Percentiles rank a stretch among this genome's conserved stretches.
These are phyloP conservation scores for Venturia nashicola DNA, from an alignment of 2,329 filamentous ascomycete species.

Conservation along the genomic window DNA sequence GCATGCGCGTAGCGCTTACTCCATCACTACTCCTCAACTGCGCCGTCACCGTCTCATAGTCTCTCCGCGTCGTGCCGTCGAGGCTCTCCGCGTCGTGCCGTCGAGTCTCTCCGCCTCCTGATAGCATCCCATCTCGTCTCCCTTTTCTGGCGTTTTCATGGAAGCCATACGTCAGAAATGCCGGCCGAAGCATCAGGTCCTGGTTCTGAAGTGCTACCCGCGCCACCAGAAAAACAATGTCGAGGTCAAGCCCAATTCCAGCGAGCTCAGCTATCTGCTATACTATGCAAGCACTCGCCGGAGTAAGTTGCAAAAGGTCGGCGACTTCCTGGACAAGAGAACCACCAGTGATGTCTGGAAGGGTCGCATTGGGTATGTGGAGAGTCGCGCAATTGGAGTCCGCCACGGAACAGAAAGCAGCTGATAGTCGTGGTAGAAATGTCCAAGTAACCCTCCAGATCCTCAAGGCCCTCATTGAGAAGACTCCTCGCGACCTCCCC, in stretches of 20 bases:
- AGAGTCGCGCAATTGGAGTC: not conserved
- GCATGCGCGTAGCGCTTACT: not conserved
- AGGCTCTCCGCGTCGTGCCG: not conserved
- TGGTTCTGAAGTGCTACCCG: slow-evolving; percentile 93
- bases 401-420: not conserved
- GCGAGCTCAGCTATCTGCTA: slow-evolving; percentile 90
- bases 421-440: slow-evolving; percentile 44
- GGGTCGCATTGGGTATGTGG: slow-evolving; percentile 65
- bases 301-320: slow-evolving; percentile 93
- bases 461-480: slow-evolving; percentile 81
- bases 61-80: not conserved
- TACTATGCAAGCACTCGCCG: slow-evolving; percentile 93
- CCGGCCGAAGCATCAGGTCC: slow-evolving; percentile 91
- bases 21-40: not conserved
- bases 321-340: slow-evolving; percentile 87
- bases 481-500: slow-evolving; percentile 77
- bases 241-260: slow-evolving; percentile 90
- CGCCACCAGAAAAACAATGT: slow-evolving; percentile 75
- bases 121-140: not conserved
- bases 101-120: not conserved
- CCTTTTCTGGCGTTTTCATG: slow-evolving; percentile 26
- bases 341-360: slow-evolving; percentile 86
- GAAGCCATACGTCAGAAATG: slow-evolving; percentile 47
- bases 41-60: not conserved
- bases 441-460: slow-evolving; percentile 94